These are phyloP conservation scores for Kwoniella sp. DNA, from an alignment of 768 basidiomycete species.

Conservation along the genomic window DNA sequence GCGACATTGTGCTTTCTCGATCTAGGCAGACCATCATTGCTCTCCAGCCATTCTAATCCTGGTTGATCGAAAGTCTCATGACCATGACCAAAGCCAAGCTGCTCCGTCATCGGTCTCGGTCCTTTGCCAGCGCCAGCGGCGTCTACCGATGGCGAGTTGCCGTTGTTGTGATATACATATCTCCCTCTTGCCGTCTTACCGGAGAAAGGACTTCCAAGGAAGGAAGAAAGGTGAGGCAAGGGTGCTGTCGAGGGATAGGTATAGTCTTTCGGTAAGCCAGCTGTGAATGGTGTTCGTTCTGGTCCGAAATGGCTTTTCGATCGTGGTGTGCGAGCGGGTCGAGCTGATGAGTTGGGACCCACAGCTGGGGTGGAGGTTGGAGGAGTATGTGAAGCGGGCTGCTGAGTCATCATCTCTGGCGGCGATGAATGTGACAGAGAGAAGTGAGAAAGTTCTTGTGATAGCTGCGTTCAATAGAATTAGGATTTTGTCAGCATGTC, in stretches of 20 bases:
- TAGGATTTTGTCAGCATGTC: too few species aligned
- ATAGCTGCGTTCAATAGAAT: too few species aligned
- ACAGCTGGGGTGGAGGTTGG: conserved; percentile 3
- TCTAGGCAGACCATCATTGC: conserved; percentile 30
- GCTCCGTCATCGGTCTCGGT: conserved; percentile 14
- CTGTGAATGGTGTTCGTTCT: conserved; percentile 6
- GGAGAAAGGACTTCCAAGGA: conserved; percentile 49
- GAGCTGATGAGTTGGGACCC: conserved; percentile 9
- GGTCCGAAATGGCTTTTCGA: conserved; percentile 7
- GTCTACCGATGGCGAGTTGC: neutral
- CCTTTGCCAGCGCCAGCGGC: neutral
- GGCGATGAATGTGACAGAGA: conserved; percentile 36
- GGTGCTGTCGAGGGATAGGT: conserved; percentile 44
- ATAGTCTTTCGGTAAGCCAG: conserved; percentile 17
- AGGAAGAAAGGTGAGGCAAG: conserved; percentile 38
- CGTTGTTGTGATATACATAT: conserved; percentile 22
- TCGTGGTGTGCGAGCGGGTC: conserved; percentile 15
- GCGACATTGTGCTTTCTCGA: neutral
- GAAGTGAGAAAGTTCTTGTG: conserved; percentile 43
- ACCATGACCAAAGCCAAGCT: neutral
- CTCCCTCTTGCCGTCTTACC: conserved; percentile 28
- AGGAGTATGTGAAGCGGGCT: conserved; percentile 1
- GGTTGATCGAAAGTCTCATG: conserved; percentile 17
- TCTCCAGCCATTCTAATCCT: conserved; percentile 32
- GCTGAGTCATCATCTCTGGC: conserved; percentile 1